Evolutionary conservation across 1,284 basidiomycete genomes (phyloP).

Genomic region (Dichomitus squalens): DNA sequence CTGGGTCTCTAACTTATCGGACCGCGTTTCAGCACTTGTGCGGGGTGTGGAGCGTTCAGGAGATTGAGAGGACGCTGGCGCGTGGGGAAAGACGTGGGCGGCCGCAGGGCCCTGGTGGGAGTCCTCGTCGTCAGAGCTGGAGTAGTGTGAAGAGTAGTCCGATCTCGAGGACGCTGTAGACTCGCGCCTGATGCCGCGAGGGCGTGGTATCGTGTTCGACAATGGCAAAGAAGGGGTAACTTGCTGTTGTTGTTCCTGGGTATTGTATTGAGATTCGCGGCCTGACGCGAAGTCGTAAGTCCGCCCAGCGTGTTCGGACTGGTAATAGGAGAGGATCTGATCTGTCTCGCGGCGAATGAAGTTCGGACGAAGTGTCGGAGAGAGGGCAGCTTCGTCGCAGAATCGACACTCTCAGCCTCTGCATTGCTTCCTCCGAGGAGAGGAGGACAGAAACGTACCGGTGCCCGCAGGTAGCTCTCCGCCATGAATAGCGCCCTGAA

Average conservation of each 20-base stretch:
- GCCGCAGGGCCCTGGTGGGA: not conserved
- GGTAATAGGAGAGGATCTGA: constrained; percentile 37
- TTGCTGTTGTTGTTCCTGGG: not conserved
- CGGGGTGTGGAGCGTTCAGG: constrained; percentile 17
- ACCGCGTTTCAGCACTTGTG: constrained; percentile 23
- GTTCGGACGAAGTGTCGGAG: constrained; percentile 28
- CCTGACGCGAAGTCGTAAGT: constrained; percentile 22
- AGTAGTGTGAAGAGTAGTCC: constrained; percentile 51
- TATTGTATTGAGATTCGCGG: constrained; percentile 7
- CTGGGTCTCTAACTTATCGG: constrained; percentile 12
- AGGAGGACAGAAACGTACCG: constrained; percentile 10
- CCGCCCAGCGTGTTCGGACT: constrained; percentile 35
- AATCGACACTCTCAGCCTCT: constrained; percentile 5
- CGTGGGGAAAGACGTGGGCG: not conserved
- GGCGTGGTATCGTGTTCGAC: not conserved
- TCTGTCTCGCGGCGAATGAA: constrained; percentile 33
- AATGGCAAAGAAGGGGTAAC: not conserved
- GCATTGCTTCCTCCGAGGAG: not conserved
- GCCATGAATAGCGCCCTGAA: constrained; percentile 7
- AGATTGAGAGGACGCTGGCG: constrained; percentile 17
- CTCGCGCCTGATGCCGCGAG: not conserved
- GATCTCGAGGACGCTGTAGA: constrained; percentile 22
- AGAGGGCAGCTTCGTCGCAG: constrained; percentile 13
- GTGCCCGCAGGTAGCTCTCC: not conserved
- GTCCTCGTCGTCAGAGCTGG: constrained; percentile 33